A percentile compares a stretch with the other conserved stretches of the same genome.
Evolutionary conservation across 148 eudicot species (phyloP).

Genomic region (Vaccinium corymbosum): DNA sequence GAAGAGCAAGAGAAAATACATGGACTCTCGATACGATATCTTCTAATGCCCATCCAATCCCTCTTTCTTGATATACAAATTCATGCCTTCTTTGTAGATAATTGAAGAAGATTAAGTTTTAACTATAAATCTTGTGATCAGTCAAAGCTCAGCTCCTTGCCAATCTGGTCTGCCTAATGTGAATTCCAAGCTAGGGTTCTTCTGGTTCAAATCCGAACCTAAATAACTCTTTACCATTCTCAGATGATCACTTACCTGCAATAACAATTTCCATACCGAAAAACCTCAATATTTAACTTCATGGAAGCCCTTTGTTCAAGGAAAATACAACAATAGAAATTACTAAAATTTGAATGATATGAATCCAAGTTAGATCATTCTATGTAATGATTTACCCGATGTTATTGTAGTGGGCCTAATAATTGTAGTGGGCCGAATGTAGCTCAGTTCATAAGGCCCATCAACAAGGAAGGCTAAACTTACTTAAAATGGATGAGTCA

Average conservation of each 20-base stretch:
- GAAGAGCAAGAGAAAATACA: too few relatives aligned
- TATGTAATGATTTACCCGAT: too few relatives aligned
- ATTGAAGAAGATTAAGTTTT: neutral
- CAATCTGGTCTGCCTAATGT: slow-evolving; percentile 42
- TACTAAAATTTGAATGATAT: too few relatives aligned
- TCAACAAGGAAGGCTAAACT: too few relatives aligned
- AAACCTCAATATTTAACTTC: neutral
- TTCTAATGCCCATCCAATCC: neutral
- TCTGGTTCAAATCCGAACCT: slow-evolving; percentile 23
- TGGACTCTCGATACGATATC: too few relatives aligned
- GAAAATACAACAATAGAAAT: neutral
- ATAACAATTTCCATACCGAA: neutral
- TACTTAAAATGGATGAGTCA: too few relatives aligned
- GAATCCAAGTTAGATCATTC: too few relatives aligned
- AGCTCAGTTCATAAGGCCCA: too few relatives aligned
- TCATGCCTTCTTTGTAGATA: neutral
- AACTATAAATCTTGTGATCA: neutral
- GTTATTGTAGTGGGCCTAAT: too few relatives aligned
- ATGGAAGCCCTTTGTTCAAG: neutral
- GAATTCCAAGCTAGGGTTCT: slow-evolving; percentile 38
- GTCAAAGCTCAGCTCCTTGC: slow-evolving; percentile 19
- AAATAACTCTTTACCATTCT: slow-evolving; percentile 20
- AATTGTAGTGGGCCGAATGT: too few relatives aligned
- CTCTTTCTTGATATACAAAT: neutral
- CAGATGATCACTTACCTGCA: slow-evolving; percentile 31